Conservation (phyloP, 2,329 filamentous ascomycete genomes). For the Ophiognomonia clavigignenti-juglandacearum region DNA sequence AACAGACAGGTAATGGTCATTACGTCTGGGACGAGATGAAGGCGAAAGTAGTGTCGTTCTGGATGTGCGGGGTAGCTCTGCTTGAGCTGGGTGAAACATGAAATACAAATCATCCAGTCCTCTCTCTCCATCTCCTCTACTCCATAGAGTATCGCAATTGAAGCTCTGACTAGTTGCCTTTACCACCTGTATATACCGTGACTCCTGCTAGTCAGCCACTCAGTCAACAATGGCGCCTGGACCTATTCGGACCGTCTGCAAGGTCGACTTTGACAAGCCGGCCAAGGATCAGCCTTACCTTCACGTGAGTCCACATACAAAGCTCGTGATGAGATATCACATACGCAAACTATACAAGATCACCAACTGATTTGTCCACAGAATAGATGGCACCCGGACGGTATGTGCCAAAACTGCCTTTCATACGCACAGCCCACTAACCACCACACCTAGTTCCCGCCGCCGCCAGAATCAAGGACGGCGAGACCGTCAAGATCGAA, state of each 20-base stretch:
- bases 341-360: not conserved
- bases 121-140: not conserved
- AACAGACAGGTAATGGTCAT: conserved; percentile 7
- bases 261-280: conserved; percentile 67
- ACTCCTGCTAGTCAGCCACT: not conserved
- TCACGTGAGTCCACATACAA: conserved; percentile 53
- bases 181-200: no score
- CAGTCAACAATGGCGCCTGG: conserved; percentile 18
- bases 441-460: conserved; percentile 59
- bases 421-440: no score
- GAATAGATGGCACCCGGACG: conserved; percentile 93
- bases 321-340: not conserved
- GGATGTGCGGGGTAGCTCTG: conserved; percentile 15
- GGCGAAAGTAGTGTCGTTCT: conserved; percentile 2
- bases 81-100: no score
- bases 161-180: not conserved
- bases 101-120: no score
- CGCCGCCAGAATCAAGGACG: conserved; percentile 67
- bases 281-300: conserved; percentile 64
- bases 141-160: not conserved
- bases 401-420: no score
- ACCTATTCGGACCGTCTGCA: conserved; percentile 61
- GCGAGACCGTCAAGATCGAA: conserved; percentile 89
- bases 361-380: conserved; percentile 27
- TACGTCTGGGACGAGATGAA: conserved; percentile 9